Base-by-base conservation (phyloP, 176 grass and related monocot genomes). In the Bonia amplexicaulis region DNA sequence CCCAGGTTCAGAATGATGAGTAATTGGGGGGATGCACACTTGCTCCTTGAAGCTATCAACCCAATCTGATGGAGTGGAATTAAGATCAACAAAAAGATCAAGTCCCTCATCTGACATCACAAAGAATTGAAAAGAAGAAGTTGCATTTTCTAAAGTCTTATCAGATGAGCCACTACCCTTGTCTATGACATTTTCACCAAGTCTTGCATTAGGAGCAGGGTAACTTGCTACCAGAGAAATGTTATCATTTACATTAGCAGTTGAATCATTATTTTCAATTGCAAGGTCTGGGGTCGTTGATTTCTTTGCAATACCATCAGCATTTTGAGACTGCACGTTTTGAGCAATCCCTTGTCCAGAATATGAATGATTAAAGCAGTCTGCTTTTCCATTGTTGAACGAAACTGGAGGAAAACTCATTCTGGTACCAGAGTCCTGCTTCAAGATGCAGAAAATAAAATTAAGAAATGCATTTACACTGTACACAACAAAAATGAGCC, bases 81-180 rank as follows among this genome's bases (percentile, higher is more conserved):
- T 72, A 78, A 98, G 81, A 90, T 95, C 96, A 76, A 95, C 85
- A 89, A 73, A 85, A 80, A 98, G 88, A 87, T 95, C 76, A 68
- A 98, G 85, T 57, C 93, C 93, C 33, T 90, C 93, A 51, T 98
- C 93, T 64, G 91, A 89, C 82, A 80, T 80, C 64, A 95, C 91
- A 81, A 92, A 95, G 61, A 95, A 89, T 72, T 95, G 77, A 81
- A 98, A 73, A 35, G 89, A 79, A 9, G 25, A 79, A 9, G 25
- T 66, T 83, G 79, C 75, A 70, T 80, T 93, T 69, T n/a, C 53
- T 47, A 77, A 70, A 57, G 54, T 82, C 51, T 88, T 84, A 83
- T 86, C 77, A 77, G 78, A 78, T 45, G 49, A 75, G 20, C 35
- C 78, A 62, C 79, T 45, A 55, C 39, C 85, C 59, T 72, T 90